Percentiles rank a stretch among this genome's conserved stretches.
Conservation (phyloP, 1,284 basidiomycete species). For the Retiboletus fuscus region DNA sequence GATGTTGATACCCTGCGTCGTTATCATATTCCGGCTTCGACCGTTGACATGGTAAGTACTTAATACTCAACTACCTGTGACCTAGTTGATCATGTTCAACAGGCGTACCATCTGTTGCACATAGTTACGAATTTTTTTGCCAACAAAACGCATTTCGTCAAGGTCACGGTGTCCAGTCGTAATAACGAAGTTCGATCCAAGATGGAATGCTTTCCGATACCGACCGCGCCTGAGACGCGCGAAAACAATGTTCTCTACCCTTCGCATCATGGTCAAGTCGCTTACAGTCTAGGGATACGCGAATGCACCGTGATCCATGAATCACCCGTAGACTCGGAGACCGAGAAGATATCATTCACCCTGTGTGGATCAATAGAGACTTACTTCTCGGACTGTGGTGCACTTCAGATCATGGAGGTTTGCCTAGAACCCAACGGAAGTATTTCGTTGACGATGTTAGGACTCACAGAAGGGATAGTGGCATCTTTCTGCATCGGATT, state of each 20-base stretch:
- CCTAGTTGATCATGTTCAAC: background rate
- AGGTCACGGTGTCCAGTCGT: background rate
- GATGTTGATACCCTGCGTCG: conserved; percentile 1
- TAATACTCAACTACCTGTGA: background rate
- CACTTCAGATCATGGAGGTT: background rate
- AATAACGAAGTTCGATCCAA: background rate
- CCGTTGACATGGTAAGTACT: background rate
- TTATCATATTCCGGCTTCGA: background rate
- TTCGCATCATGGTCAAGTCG: background rate
- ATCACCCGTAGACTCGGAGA: background rate
- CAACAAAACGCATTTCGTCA: background rate
- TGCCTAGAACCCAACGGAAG: conserved; percentile 3
- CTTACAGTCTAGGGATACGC: background rate
- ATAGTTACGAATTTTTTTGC: background rate
- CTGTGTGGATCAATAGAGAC: background rate
- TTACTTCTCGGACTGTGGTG: background rate
- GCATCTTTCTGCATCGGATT: conserved; percentile 13
- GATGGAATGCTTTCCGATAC: background rate
- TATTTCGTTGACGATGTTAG: conserved; percentile 6
- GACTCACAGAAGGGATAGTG: background rate
- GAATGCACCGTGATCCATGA: background rate
- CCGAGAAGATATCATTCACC: background rate
- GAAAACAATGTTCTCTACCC: background rate
- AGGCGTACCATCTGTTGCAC: background rate
- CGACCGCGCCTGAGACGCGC: background rate